These are phyloP conservation scores for Moesziomyces antarcticus DNA, from an alignment of 1,284 basidiomycete genomes.

Conservation along the genomic window DNA sequence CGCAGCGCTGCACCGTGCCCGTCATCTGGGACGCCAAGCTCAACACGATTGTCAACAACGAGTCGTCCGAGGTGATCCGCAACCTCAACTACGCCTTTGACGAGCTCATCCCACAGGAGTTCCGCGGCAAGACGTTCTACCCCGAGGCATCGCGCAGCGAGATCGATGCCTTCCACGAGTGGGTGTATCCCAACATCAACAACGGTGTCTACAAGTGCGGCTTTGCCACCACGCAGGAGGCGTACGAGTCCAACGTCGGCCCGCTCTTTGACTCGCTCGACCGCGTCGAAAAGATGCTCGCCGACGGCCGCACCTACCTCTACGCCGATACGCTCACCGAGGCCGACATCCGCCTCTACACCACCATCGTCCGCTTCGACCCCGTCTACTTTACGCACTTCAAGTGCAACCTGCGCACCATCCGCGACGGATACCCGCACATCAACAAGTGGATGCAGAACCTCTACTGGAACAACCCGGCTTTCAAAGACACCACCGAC, in stretches of 20 bases:
- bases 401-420: conserved; percentile 80
- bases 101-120: conserved; percentile 57
- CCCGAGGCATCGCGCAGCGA: conserved; percentile 76
- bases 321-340: conserved; percentile 86
- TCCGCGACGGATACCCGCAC: conserved; percentile 58
- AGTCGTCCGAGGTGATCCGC: conserved; percentile 76
- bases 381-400: conserved; percentile 90
- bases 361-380: conserved; percentile 84
- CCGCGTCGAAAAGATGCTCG: conserved; percentile 80
- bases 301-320: conserved; percentile 80
- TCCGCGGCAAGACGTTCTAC: conserved; percentile 71
- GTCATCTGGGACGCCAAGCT: conserved; percentile 92
- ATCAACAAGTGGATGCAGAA: conserved; percentile 76
- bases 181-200: conserved; percentile 73
- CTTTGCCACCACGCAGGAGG: conserved; percentile 83
- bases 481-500: conserved; percentile 86
- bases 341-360: conserved; percentile 86
- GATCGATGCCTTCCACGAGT: conserved; percentile 87
- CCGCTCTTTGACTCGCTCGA: conserved; percentile 79
- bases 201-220: conserved; percentile 82
- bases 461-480: conserved; percentile 88
- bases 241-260: conserved; percentile 81
- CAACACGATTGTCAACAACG: conserved; percentile 87
- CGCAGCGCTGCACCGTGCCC: conserved; percentile 71
- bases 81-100: conserved; percentile 77